Base-by-base conservation (phyloP, 257 asterid genomes). In the Fraxinus anomala region DNA sequence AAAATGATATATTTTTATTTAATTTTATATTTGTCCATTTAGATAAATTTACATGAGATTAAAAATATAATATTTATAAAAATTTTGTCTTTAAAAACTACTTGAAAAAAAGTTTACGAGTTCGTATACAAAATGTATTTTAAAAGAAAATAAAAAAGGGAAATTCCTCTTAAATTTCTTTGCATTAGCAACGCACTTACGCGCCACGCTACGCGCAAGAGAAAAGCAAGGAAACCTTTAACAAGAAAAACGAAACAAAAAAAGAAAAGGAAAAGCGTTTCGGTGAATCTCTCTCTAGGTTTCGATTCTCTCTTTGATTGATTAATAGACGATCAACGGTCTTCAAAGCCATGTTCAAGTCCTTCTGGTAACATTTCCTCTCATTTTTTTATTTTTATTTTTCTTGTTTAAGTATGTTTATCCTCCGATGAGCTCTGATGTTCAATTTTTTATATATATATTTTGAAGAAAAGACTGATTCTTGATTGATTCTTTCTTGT, bases 261-360 rank as follows among this genome's bases (percentile, higher is more conserved):
- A 3, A 8, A 0, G 5, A 3, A 3, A 44, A 42, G 17, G 51
- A 42, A 42, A 12, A 44, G 54, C 19, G 54, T 44, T 47, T 47
- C 54, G 78, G 23, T 69, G n/a, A 59, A 79, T 73, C 51, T 81
- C n/a, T 72, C 40, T 10, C 5, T 67, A 59, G 21, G n/a, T 47
- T 47, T 49, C 56, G 68, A 66, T 47, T 47, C 71, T 17, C 65
- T 47, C 59, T 79, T 68, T 12, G 80, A 74, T 83, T 77, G 73
- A 71, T 73, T 74, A 42, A 42, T 42, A 8, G 77, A 72, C 83
- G 73, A 85, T 73, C 83, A 83, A 69, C 81, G 85, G 69, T 72
- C 78, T 71, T 47, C 82, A 56, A 75, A 85, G 79, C 73, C 89
- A 85, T 87, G 91, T 87, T 87, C 80, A 87, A 87, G 47, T 47